A percentile compares a stretch with the other conserved stretches of the same genome.
phyloP scores from a whole-genome alignment of 2,329 filamentous ascomycete species.

The Alternaria dauci region DNA sequence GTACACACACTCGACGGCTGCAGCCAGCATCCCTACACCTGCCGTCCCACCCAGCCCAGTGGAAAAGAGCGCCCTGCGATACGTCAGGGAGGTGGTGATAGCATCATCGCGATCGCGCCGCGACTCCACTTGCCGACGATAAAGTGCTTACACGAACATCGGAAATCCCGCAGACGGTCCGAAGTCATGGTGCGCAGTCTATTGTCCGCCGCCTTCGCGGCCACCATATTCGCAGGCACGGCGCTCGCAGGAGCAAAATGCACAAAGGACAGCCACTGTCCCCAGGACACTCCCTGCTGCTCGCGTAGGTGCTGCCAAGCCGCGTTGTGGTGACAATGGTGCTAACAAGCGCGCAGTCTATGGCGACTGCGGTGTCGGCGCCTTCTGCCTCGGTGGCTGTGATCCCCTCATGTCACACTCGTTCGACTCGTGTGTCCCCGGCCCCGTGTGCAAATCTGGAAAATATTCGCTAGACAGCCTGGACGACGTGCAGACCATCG shows the following conservation, averaged over 20 bases:
- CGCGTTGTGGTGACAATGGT: neutral
- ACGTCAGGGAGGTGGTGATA: slow-evolving; percentile 11
- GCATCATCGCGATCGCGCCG: slow-evolving; percentile 31
- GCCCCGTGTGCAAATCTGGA: slow-evolving; percentile 79
- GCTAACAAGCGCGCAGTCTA: slow-evolving; percentile 70
- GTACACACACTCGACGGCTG: slow-evolving; percentile 11
- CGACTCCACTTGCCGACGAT: slow-evolving; percentile 25
- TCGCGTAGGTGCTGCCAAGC: slow-evolving; percentile 44
- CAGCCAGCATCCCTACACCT: slow-evolving; percentile 13
- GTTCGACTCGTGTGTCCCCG: slow-evolving; percentile 84
- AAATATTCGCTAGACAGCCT: slow-evolving; percentile 77
- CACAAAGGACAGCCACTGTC: slow-evolving; percentile 67
- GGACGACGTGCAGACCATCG: slow-evolving; percentile 73
- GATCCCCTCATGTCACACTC: slow-evolving; percentile 85
- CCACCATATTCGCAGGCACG: slow-evolving; percentile 35
- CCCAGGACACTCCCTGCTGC: slow-evolving; percentile 62
- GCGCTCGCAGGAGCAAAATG: slow-evolving; percentile 50
- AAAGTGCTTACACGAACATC: slow-evolving; percentile 43
- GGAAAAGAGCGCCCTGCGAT: slow-evolving; percentile 13
- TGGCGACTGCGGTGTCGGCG: slow-evolving; percentile 89
- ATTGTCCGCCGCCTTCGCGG: slow-evolving; percentile 40
- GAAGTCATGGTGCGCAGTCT: slow-evolving; percentile 42
- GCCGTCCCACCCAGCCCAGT: slow-evolving; percentile 1
- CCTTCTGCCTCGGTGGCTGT: slow-evolving; percentile 95
- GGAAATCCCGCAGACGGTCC: slow-evolving; percentile 21